Evolutionary conservation across 2,329 filamentous ascomycete genomes (phyloP).

Genomic region (Pestalotiopsis sp.): DNA sequence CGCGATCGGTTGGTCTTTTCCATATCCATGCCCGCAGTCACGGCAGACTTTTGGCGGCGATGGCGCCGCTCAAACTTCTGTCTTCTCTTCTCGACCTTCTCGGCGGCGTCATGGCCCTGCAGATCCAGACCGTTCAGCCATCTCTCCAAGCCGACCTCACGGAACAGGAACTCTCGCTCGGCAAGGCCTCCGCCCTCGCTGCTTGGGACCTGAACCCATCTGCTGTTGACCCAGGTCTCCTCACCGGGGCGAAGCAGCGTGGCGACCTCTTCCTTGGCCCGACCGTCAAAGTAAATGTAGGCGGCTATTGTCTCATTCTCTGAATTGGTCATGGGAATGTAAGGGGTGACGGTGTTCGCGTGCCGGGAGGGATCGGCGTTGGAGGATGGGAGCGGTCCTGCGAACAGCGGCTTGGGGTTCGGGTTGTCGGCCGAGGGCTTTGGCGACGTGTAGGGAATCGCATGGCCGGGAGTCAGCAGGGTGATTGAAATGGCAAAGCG

Average conservation of each 20-base stretch:
- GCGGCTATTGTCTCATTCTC: constrained; percentile 97
- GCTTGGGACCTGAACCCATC: constrained; percentile 94
- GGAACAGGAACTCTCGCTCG: constrained; percentile 95
- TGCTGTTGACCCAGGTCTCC: constrained; percentile 98
- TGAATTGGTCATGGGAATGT: constrained; percentile 89
- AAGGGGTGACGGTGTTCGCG: constrained; percentile 71
- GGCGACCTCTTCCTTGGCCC: constrained; percentile 94
- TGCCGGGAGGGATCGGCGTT: constrained; percentile 49
- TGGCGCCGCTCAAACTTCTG: constrained; percentile 76
- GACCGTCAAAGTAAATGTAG: constrained; percentile 98
- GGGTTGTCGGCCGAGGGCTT: constrained; percentile 78
- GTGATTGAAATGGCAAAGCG: constrained; percentile 99
- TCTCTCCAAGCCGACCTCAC: constrained; percentile 91
- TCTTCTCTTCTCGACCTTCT: constrained; percentile 86
- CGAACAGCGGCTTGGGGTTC: constrained; percentile 79
- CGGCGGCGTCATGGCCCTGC: constrained; percentile 88
- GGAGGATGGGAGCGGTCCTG: constrained; percentile 69
- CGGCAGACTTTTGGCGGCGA: constrained; percentile 59
- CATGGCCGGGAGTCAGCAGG: constrained; percentile 82
- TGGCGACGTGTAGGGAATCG: constrained; percentile 90
- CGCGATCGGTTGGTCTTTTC: constrained; percentile 40
- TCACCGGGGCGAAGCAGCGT: constrained; percentile 90
- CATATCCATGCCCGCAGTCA: constrained; percentile 38
- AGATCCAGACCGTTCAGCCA: constrained; percentile 97
- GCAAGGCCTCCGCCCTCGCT: constrained; percentile 91